phyloP scores from a whole-genome alignment of 768 basidiomycete genomes.

The Crepidotus variabilis region DNA sequence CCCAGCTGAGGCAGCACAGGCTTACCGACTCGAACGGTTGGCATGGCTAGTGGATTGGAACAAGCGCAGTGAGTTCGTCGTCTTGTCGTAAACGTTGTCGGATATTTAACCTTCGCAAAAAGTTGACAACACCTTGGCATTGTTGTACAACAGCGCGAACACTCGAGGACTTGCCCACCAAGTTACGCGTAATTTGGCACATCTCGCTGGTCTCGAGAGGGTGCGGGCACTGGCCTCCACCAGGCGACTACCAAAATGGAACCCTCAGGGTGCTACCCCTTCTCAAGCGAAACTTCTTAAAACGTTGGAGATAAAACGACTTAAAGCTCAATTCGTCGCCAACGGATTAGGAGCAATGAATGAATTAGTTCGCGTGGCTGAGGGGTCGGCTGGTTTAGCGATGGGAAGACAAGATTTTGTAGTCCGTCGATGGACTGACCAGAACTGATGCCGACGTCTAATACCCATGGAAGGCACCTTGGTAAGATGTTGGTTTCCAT shows the following conservation, averaged over 20 bases:
- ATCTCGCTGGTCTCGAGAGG: constrained; percentile 33
- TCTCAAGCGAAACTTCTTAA: constrained; percentile 3
- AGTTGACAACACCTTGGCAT: constrained; percentile 68
- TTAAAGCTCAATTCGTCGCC: constrained; percentile 8
- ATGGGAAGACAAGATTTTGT: constrained; percentile 16
- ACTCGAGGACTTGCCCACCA: constrained; percentile 61
- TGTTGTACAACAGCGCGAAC: constrained; percentile 59
- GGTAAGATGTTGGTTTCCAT: background rate
- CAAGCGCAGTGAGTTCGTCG: constrained; percentile 40
- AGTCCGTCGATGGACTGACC: constrained; percentile 21
- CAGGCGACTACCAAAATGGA: constrained; percentile 31
- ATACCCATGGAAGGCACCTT: background rate
- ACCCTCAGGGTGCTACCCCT: constrained; percentile 23
- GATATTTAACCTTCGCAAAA: background rate
- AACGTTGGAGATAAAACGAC: constrained; percentile 10
- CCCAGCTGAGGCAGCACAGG: constrained; percentile 14
- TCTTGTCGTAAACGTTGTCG: constrained; percentile 1
- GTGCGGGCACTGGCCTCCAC: constrained; percentile 20
- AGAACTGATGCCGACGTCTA: background rate
- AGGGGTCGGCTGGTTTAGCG: constrained; percentile 14
- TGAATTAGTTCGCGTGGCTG: constrained; percentile 20
- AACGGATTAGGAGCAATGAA: constrained; percentile 13
- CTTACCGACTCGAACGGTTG: constrained; percentile 27
- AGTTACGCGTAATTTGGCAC: constrained; percentile 51
- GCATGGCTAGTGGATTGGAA: constrained; percentile 54